Conservation (phyloP, 2,329 filamentous ascomycete genomes). For the Penicillium hesseltinei region DNA sequence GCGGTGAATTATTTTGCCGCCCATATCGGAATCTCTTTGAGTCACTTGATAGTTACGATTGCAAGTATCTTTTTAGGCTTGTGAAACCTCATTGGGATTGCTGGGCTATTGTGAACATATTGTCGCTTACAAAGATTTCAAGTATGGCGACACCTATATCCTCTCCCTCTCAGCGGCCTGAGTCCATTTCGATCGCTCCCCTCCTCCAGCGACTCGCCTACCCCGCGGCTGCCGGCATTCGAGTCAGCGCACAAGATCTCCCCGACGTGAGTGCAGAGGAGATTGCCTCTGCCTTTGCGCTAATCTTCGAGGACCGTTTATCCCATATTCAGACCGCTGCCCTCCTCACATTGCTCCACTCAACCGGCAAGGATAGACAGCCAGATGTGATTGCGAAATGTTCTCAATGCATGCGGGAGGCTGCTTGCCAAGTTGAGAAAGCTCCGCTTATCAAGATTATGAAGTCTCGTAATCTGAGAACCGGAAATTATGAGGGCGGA, state of each 20-base stretch:
- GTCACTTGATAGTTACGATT: slow-evolving; percentile 4
- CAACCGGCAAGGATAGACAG: slow-evolving; percentile 78
- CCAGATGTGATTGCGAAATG: slow-evolving; percentile 84
- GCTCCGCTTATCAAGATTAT: slow-evolving; percentile 61
- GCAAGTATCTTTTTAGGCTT: background rate
- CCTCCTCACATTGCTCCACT: slow-evolving; percentile 86
- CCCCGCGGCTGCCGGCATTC: slow-evolving; percentile 43
- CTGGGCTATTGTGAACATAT: background rate
- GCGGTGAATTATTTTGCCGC: slow-evolving; percentile 22
- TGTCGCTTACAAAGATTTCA: background rate
- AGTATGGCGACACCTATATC: slow-evolving; percentile 15
- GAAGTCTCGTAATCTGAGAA: slow-evolving; percentile 57
- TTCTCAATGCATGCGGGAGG: slow-evolving; percentile 77
- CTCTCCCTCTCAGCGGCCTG: slow-evolving; percentile 29
- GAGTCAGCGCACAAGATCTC: slow-evolving; percentile 74
- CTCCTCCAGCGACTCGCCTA: slow-evolving; percentile 50
- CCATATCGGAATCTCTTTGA: slow-evolving; percentile 9
- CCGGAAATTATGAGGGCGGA: slow-evolving; percentile 77
- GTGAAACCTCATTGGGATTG: background rate
- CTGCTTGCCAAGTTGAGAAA: slow-evolving; percentile 70
- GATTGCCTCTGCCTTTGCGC: slow-evolving; percentile 83
- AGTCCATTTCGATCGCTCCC: slow-evolving; percentile 47
- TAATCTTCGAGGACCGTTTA: slow-evolving; percentile 87
- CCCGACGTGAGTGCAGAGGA: slow-evolving; percentile 76
- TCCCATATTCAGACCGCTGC: slow-evolving; percentile 86